phyloP scores from a whole-genome alignment of 495 filamentous ascomycete genomes.

The Neurospora sp. region DNA sequence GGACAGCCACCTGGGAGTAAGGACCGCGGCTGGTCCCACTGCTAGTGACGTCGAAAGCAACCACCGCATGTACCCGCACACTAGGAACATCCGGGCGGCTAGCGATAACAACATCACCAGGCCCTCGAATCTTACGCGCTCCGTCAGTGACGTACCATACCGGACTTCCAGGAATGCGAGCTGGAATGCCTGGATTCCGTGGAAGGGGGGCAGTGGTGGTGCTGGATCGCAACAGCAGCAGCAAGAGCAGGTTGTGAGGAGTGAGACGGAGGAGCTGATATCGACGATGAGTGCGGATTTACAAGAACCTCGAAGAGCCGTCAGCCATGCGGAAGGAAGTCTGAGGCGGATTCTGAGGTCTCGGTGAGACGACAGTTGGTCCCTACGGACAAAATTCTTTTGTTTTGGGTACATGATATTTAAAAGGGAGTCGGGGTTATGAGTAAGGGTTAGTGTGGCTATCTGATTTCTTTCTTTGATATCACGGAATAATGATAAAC shows the following conservation, averaged over 20 bases:
- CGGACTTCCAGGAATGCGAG: neutral
- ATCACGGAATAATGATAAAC: neutral
- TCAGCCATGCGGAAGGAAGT: neutral
- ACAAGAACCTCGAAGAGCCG: neutral
- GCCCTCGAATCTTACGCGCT: neutral
- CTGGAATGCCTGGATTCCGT: neutral
- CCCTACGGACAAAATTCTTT: neutral
- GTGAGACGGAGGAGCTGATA: neutral
- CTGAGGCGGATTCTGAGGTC: neutral
- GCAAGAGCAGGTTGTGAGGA: neutral
- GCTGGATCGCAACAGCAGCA: neutral
- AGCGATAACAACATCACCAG: neutral
- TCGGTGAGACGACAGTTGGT: neutral
- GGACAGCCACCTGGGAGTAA: slow-evolving; percentile 26
- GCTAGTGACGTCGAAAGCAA: neutral
- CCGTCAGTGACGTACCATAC: neutral
- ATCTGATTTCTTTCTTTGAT: neutral
- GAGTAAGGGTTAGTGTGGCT: neutral
- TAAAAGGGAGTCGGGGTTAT: neutral
- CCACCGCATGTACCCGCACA: too few species aligned
- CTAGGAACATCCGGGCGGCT: neutral
- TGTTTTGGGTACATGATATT: neutral
- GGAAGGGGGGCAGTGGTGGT: neutral
- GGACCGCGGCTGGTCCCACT: slow-evolving; percentile 11
- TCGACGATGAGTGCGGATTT: neutral